These are phyloP conservation scores for Hyphopichia buzzinii DNA, from an alignment of 1,139 yeast genomes.

Conservation along the genomic window DNA sequence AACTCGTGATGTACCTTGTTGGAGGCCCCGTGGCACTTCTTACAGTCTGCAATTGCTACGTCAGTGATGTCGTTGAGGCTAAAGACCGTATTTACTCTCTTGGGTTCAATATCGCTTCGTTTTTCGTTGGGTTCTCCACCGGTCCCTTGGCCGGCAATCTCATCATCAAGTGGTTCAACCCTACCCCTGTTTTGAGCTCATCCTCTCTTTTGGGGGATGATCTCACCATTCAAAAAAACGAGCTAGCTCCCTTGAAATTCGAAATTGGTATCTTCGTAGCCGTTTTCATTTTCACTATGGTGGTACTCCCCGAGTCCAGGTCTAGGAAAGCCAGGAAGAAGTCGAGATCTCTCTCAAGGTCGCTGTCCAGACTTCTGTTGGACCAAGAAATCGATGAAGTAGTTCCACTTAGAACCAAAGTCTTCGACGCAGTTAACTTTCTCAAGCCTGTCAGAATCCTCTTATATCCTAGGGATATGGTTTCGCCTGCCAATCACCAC, in stretches of 20 bases:
- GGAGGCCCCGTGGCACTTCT: conserved; percentile 55
- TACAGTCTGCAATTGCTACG: conserved; percentile 57
- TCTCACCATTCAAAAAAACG: conserved; percentile 13
- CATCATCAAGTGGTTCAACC: not conserved
- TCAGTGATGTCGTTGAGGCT: conserved; percentile 63
- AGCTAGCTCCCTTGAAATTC: conserved; percentile 29
- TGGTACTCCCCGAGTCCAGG: conserved; percentile 60
- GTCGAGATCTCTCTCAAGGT: conserved; percentile 41
- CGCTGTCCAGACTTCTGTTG: conserved; percentile 2
- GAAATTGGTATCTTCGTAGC: conserved; percentile 26
- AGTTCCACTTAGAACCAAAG: not conserved
- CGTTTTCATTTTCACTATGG: conserved; percentile 25
- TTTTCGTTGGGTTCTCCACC: conserved; percentile 58
- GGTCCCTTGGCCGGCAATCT: conserved; percentile 65
- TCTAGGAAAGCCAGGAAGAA: conserved; percentile 42
- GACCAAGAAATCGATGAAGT: not conserved
- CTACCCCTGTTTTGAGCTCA: not conserved
- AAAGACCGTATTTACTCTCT: conserved; percentile 51
- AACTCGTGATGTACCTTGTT: conserved; percentile 44
- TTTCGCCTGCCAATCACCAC: conserved; percentile 12
- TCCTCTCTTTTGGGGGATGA: conserved; percentile 9
- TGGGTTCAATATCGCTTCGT: conserved; percentile 55
- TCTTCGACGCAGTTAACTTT: conserved; percentile 17
- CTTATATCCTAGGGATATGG: conserved; percentile 37
- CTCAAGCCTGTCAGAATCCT: conserved; percentile 48